Base-by-base conservation (phyloP, 495 filamentous ascomycete genomes). In the Parathielavia hyrcaniae region DNA sequence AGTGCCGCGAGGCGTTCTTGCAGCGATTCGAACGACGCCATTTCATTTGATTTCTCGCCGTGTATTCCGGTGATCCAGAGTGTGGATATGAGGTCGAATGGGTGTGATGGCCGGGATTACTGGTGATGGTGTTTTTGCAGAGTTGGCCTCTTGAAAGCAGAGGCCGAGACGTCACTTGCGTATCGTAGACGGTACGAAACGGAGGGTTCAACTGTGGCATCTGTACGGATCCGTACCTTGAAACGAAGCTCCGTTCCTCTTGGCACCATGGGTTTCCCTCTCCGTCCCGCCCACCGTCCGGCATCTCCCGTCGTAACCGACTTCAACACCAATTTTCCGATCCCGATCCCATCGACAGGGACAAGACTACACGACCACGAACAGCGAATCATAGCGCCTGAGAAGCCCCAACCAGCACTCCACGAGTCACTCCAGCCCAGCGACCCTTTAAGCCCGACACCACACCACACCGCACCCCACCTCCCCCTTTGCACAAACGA, bases 1-100 rank as follows among this genome's bases (percentile, higher is more conserved):
- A 95, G 78, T 59, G 83, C 76, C 55, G 79, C 76, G 35, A 93
- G 78, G 48, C 88, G 85, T 53, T 81, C 76, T 35, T 85, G 81
- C 26, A 92, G 78, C 32, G 76, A 65, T 58, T 86, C 75, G 53
- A 80, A 75, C 16, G 85, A 81, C 79, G 66, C 52, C 58, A 63
- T 57, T 17, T n/a, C 5, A 13, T 5, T 52, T 30, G 26, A 6
- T 4, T 17, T 11, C 35, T 47, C 20, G 32, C 10, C 8, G 17
- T 38, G 17, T 48, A 7, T 46, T 83, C 80, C 40, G 69, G 26
- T 1, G 11, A 7, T 35, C 16, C 14, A 12, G 14, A 39, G 47
- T 36, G 19, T 19, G 38, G 41, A 14, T 50, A 26, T 5, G 26
- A 7, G 38, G 38, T 14, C 22, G 41, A 30, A 36, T 54, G 22